phyloP scores from a whole-genome alignment of 768 basidiomycete species.

The Sarcomyxa edulis region DNA sequence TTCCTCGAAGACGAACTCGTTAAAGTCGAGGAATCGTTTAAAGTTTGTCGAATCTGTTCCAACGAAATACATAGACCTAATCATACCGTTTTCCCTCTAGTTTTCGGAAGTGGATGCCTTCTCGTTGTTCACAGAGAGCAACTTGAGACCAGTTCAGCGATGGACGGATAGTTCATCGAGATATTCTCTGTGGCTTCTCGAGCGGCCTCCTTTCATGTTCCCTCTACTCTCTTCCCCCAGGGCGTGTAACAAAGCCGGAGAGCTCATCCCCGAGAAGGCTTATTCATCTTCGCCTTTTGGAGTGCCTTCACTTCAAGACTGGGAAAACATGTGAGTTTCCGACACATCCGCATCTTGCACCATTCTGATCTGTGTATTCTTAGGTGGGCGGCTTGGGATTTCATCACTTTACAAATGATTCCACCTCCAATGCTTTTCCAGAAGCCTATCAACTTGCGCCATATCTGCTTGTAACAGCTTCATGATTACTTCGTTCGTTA shows the following conservation, averaged over 20 bases:
- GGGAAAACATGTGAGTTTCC: conserved; percentile 69
- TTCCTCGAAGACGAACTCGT: conserved; percentile 74
- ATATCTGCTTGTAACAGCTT: conserved; percentile 95
- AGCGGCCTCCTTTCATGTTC: conserved; percentile 80
- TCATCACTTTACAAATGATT: conserved; percentile 80
- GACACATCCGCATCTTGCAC: too few relatives aligned
- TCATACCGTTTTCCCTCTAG: conserved; percentile 30
- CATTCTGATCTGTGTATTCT: too few relatives aligned
- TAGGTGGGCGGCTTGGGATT: conserved; percentile 95
- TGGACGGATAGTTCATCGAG: conserved; percentile 73
- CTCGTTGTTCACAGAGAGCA: conserved; percentile 63
- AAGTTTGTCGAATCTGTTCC: conserved; percentile 42
- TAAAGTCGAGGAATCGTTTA: conserved; percentile 83
- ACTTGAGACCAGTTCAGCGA: conserved; percentile 78
- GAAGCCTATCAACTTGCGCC: conserved; percentile 90
- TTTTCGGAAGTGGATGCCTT: conserved; percentile 73
- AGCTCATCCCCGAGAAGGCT: conserved; percentile 15
- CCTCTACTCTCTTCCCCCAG: conserved; percentile 46
- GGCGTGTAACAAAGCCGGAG: conserved; percentile 13
- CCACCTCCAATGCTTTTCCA: conserved; percentile 78
- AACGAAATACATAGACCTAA: background rate
- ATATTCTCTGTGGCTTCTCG: conserved; percentile 89
- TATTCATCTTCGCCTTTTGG: conserved; percentile 46
- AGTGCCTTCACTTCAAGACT: conserved; percentile 72
- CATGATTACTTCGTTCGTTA: conserved; percentile 4